Evolutionary conservation across 345 rosid genomes (phyloP).

Genomic region (Gossypium mustelinum): DNA sequence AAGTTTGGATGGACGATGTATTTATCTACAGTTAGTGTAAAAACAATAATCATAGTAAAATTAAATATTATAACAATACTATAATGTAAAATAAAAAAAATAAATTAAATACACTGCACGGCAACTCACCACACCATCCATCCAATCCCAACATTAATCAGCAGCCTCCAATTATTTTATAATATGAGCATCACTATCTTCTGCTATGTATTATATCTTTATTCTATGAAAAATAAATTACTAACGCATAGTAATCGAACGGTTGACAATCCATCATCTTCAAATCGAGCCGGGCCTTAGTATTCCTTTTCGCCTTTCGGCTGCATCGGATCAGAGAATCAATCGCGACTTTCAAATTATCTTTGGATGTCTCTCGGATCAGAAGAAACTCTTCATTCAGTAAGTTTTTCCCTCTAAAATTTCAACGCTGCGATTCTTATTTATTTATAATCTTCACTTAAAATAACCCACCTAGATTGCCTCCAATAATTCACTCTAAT

Average conservation of each 20-base stretch:
- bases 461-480: neutral
- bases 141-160: accelerated
- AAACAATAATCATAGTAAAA: accelerated
- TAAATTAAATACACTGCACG: too few relatives aligned
- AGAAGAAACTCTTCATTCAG: slow-evolving; percentile 1
- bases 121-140: accelerated
- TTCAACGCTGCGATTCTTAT: neutral
- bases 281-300: neutral
- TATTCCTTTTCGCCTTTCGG: slow-evolving; percentile 10
- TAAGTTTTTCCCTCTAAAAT: neutral
- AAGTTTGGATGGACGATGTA: accelerated
- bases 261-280: slow-evolving; percentile 10
- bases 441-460: neutral
- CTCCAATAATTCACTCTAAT: neutral
- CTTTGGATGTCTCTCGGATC: slow-evolving; percentile 4
- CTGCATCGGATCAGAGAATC: slow-evolving; percentile 19
- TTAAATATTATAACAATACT: too few relatives aligned
- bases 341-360: neutral
- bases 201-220: too few relatives aligned
- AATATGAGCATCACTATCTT: too few relatives aligned
- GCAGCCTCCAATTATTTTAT: too few relatives aligned
- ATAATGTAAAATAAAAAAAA: accelerated
- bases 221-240: too few relatives aligned
- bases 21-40: accelerated
- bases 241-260: slow-evolving; percentile 1